Evolutionary conservation across 2,329 filamentous ascomycete species (phyloP).

Genomic region (Cercospora citrullina): DNA sequence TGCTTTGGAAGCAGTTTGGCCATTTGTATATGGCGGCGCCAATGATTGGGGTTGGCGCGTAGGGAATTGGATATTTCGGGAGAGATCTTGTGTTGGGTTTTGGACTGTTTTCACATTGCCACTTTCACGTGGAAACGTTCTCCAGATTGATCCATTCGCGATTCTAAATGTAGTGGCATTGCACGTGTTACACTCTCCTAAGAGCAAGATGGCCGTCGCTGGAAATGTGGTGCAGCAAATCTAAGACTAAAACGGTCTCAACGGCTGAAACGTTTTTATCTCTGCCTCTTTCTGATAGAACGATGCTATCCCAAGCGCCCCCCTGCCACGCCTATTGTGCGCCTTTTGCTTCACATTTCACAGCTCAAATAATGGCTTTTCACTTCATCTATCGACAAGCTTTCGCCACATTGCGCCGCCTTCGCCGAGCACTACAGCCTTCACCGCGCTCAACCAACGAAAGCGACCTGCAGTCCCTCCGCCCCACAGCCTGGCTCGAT

Average conservation of each 20-base stretch:
- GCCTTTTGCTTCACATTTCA: background rate
- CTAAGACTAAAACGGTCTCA: background rate
- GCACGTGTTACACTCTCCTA: background rate
- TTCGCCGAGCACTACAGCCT: background rate
- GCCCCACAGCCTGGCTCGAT: slow-evolving; percentile 61
- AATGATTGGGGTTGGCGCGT: background rate
- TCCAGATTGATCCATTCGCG: background rate
- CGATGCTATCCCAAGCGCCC: background rate
- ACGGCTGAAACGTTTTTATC: background rate
- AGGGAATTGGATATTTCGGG: rapidly evolving
- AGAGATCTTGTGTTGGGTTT: background rate
- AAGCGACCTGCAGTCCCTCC: background rate
- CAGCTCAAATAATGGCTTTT: background rate
- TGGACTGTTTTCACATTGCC: background rate
- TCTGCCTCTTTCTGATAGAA: background rate
- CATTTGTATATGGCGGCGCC: slow-evolving; percentile 12
- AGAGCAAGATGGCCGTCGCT: background rate
- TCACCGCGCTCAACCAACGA: background rate
- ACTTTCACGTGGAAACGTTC: background rate
- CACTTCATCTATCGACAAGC: background rate
- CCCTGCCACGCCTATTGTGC: background rate
- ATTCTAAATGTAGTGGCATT: background rate
- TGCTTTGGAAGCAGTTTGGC: slow-evolving; percentile 4
- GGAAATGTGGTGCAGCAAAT: background rate
- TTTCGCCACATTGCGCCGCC: background rate